A percentile compares a stretch with the other conserved stretches of the same genome.
Conservation (phyloP, 2,329 filamentous ascomycete species). For the Microdochium trichocladiopsis region DNA sequence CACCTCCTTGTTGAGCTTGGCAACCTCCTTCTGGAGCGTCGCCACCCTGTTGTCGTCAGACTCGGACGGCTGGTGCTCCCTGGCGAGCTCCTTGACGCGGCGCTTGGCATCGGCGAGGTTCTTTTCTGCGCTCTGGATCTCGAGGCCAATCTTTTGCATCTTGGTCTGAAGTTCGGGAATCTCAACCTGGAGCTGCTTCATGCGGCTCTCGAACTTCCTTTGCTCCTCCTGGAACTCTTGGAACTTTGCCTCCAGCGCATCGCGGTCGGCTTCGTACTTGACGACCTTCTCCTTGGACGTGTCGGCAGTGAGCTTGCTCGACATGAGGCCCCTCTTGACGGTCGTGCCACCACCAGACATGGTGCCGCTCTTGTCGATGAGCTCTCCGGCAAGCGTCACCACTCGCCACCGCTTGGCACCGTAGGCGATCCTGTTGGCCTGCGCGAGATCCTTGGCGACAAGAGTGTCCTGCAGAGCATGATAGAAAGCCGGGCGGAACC, state of each 20-base stretch:
- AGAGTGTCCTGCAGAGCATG: slow-evolving; percentile 92
- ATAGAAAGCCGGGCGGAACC: slow-evolving; percentile 86
- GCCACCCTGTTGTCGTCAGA: slow-evolving; percentile 69
- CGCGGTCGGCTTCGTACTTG: slow-evolving; percentile 81
- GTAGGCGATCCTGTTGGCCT: slow-evolving; percentile 95
- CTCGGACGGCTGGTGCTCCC: slow-evolving; percentile 74
- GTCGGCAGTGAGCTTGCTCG: slow-evolving; percentile 85
- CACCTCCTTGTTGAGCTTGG: slow-evolving; percentile 68
- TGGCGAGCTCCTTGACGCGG: slow-evolving; percentile 76
- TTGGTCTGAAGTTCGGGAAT: slow-evolving; percentile 82
- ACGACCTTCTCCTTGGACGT: slow-evolving; percentile 81
- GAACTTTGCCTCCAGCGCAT: slow-evolving; percentile 76
- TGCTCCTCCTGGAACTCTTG: slow-evolving; percentile 80
- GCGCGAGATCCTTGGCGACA: slow-evolving; percentile 86
- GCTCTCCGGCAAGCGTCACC: slow-evolving; percentile 87
- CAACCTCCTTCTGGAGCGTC: slow-evolving; percentile 70
- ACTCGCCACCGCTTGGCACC: slow-evolving; percentile 92
- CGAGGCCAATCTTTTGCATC: slow-evolving; percentile 84
- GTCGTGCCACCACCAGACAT: slow-evolving; percentile 96
- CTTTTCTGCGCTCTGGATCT: slow-evolving; percentile 78
- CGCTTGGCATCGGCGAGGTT: slow-evolving; percentile 81
- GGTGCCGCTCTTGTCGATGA: slow-evolving; percentile 97
- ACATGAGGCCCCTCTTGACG: slow-evolving; percentile 91
- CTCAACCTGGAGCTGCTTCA: slow-evolving; percentile 67
- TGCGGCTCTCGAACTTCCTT: slow-evolving; percentile 65